Evolutionary conservation across 228 moss, liverwort and hornwort species (phyloP).

Genomic region (Sphagnum fallax): DNA sequence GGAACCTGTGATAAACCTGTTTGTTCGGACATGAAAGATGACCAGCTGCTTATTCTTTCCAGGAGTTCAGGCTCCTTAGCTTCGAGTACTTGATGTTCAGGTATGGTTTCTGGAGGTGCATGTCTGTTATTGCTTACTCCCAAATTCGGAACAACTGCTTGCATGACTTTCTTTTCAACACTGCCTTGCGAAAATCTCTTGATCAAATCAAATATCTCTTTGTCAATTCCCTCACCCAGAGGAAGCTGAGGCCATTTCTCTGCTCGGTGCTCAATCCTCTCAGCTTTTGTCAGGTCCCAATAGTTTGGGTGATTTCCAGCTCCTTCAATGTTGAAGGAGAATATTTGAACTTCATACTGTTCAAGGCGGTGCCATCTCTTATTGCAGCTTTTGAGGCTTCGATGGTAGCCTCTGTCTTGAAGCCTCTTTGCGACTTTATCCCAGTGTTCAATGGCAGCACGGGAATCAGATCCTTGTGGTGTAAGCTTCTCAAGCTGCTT

Average conservation of each 20-base stretch:
- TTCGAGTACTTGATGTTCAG: not conserved
- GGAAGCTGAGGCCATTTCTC: constrained; percentile 49
- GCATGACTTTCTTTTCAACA: constrained; percentile 5
- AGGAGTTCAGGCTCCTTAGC: no score
- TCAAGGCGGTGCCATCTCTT: constrained; percentile 48
- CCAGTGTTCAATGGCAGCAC: constrained; percentile 49
- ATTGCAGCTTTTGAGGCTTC: constrained; percentile 50
- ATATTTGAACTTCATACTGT: constrained; percentile 42
- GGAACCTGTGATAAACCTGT: constrained; percentile 15
- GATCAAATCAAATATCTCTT: constrained; percentile 25
- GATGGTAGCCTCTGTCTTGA: constrained; percentile 22
- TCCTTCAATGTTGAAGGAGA: constrained; percentile 42
- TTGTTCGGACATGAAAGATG: constrained; percentile 1
- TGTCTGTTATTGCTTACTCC: not conserved
- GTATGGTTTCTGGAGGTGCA: not conserved
- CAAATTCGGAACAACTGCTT: no score
- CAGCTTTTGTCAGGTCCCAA: constrained; percentile 34
- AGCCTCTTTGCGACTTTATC: constrained; percentile 32
- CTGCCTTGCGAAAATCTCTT: constrained; percentile 15
- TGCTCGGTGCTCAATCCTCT: constrained; percentile 16
- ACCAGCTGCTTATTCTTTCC: constrained; percentile 9
- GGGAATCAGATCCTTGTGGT: not conserved
- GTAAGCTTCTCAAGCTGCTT: constrained; percentile 23
- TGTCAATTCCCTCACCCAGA: constrained; percentile 34
- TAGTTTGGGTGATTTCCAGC: constrained; percentile 16